phyloP scores from a whole-genome alignment of 1,284 basidiomycete species.

The Ganoderma sinense region DNA sequence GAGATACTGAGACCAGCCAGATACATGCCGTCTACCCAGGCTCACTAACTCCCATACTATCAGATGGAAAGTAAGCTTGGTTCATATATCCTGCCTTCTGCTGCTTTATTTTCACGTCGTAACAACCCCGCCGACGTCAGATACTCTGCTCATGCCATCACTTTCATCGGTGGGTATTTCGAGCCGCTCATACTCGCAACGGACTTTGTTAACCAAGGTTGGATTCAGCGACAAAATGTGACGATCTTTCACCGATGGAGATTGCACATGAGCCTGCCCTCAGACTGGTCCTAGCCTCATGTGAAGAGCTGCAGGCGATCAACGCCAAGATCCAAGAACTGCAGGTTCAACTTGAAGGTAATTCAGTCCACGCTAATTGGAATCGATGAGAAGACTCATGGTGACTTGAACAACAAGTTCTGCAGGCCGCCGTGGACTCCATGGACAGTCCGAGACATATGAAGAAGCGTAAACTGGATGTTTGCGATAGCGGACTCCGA shows the following conservation, averaged over 20 bases:
- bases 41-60: too few relatives aligned
- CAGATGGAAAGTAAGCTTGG: conserved; percentile 7
- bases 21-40: neutral
- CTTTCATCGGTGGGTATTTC: neutral
- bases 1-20: neutral
- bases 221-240: conserved; percentile 1
- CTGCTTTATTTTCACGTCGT: too few relatives aligned
- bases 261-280: neutral
- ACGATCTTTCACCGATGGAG: neutral
- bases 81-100: too few relatives aligned
- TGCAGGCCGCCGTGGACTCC: neutral
- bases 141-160: neutral
- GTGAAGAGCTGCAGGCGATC: neutral
- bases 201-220: neutral
- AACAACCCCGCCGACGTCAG: neutral
- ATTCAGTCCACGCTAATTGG: neutral
- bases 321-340: neutral
- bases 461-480: too few relatives aligned
- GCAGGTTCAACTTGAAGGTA: neutral
- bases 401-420: neutral
- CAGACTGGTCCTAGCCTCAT: neutral
- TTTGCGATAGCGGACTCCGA: too few relatives aligned
- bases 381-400: neutral
- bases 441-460: too few relatives aligned
- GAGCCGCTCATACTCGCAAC: too few relatives aligned